Base-by-base conservation (phyloP, 2,329 filamentous ascomycete species). In the Penicillium nordicum region DNA sequence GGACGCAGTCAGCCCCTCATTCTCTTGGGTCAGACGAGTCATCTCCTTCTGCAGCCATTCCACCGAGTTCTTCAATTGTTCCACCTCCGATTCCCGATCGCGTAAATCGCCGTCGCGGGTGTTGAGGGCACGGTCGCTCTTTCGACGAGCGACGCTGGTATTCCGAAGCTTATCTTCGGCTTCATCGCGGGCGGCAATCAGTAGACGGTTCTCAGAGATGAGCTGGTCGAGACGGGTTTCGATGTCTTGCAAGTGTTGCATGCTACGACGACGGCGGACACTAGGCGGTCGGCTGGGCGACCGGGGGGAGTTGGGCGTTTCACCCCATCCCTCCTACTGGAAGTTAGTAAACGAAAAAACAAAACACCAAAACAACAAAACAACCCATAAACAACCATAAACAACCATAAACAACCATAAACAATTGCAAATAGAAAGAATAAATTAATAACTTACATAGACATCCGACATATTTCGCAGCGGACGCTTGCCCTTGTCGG, bases 241-340 rank as follows among this genome's bases (percentile, higher is more conserved):
- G 70, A 99, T 86, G 68, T 99, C 93, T 70, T 83, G 78, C 59
- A 97, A 86, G 53, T 93, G 86, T 78, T 97, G 93, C 87, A 97
- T 93, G 82, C 93, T 97, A 77, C 96, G 94, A 71, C 93, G 90
- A 72, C 93, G 92, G 67, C 93, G 92, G 84, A 99, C 89, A 80
- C 92, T 97, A 71, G 92, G 91, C 67, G 94, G 92, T 76, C 93
- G 87, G 66, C 91, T 96, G 53, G 94, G 94, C 69, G 94, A 97
- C 69, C 89, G 87, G 70, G 93, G 92, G 72, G 92, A 96, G 71
- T 84, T 76, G 44, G 76, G 90, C 76, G 89, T 90, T 78, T 96
- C 91, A 78, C 93, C 93, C 80, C 86, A 92, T 78, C 91, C 93
- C 84, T 96, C 92, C 92, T 97, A 79, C 53, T 54, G 55, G 57